A percentile compares a stretch with the other conserved stretches of the same genome.
Evolutionary conservation across 148 eudicot genomes (phyloP).

Genomic region (Rhododendron kiyosumense): DNA sequence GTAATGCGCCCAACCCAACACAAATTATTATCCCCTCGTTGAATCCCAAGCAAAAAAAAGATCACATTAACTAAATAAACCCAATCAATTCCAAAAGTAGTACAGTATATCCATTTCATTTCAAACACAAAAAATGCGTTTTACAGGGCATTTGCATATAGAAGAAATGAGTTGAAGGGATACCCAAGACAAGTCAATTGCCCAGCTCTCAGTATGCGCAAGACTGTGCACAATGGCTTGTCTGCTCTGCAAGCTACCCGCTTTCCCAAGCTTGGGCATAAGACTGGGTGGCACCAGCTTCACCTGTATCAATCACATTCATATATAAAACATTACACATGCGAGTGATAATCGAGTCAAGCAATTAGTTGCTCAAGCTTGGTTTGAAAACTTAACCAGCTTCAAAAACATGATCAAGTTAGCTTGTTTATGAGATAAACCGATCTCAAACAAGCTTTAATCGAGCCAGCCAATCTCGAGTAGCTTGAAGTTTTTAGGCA

Average conservation of each 20-base stretch:
- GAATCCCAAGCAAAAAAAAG: not conserved
- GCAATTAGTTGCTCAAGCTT: too few relatives aligned
- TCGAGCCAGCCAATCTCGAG: too few relatives aligned
- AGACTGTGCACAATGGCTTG: constrained; percentile 92
- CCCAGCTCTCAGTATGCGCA: constrained; percentile 95
- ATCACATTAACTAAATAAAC: not conserved
- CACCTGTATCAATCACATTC: constrained; percentile 41
- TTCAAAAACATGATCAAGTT: too few relatives aligned
- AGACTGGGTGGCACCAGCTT: constrained; percentile 71
- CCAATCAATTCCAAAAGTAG: not conserved
- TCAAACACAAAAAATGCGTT: not conserved
- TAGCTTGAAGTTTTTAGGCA: too few relatives aligned
- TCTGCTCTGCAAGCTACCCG: constrained; percentile 89
- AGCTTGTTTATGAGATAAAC: too few relatives aligned
- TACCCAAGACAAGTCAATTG: constrained; percentile 98
- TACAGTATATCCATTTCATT: not conserved
- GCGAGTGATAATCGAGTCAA: not conserved
- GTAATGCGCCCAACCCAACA: not conserved
- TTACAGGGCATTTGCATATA: not conserved
- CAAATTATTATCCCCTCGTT: not conserved
- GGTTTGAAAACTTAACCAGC: too few relatives aligned
- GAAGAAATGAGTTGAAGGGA: not conserved
- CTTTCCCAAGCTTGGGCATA: constrained; percentile 94
- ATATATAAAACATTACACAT: not conserved
- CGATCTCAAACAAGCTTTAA: too few relatives aligned